Evolutionary conservation across 768 basidiomycete genomes (phyloP), one percentile per base, ranked within the genome.

Genomic region (Kwoniella sp.): DNA sequence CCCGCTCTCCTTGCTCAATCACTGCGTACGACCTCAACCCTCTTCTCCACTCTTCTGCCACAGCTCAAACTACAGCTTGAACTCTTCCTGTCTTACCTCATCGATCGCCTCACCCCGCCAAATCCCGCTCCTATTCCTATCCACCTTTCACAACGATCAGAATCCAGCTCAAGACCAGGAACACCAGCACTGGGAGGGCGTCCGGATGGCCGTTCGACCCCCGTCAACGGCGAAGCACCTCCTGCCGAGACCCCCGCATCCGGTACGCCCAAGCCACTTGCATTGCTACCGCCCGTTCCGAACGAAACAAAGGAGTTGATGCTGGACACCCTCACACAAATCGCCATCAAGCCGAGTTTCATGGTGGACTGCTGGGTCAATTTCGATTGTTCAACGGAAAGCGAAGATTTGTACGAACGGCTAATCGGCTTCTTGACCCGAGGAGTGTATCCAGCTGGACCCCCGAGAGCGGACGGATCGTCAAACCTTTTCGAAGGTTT

Each of bases 331-430:
- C 82, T 98, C 25, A 85, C 85, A 58, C 88, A 90, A 58, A 85
- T 94, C 48, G 88, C 90, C 17, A 84, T 89, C 2, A 87, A 90
- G 71, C 86, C 90, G 1, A 90, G 88, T 75, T 94, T 95, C 82
- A 92, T 96, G 90, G 91, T 95, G 50, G 92, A 98, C 73, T 83
- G 96, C 15, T 99, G 92, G 82, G 85, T 87, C 58, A 99, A 98
- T 79, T 99, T 97, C 79, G 96, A 99, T 77, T 97, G 93, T 74
- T 92, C 96, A 73, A 87, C 90, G 68, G 95, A 97, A 74, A 92
- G 91, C 78, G 96, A 98, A 82, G 95, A 98, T 78, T 81, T 98
- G 60, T 95, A 94, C 70, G 94, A 98, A 77, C 84, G 91, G 17
- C 81, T 97, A 22, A 82, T 94, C 63, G 90, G 88, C 25, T 96